Evolutionary conservation across 306 rosid genomes (phyloP).

Genomic region (Pueraria montana): DNA sequence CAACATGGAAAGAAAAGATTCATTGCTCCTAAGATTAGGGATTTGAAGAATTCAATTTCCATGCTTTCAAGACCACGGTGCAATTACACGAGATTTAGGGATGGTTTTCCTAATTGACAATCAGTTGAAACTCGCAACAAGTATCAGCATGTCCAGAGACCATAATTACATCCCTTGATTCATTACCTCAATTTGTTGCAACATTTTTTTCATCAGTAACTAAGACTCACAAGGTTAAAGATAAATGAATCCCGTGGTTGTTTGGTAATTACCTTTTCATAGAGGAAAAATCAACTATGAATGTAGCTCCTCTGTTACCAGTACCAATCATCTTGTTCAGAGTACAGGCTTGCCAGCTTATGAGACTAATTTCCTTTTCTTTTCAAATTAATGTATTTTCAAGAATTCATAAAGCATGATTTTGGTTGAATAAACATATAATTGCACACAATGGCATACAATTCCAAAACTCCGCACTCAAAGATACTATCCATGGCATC

Average conservation of each 20-base stretch:
- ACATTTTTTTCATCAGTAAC: too few relatives aligned
- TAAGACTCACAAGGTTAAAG: slow-evolving; percentile 1
- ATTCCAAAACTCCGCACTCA: not conserved
- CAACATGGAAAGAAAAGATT: slow-evolving; percentile 10
- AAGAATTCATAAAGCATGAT: not conserved
- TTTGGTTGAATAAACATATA: slow-evolving; percentile 1
- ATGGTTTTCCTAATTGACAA: not conserved
- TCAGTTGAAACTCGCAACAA: not conserved
- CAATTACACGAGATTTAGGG: not conserved
- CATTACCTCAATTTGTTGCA: too few relatives aligned
- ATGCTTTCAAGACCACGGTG: not conserved
- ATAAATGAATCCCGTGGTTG: not conserved
- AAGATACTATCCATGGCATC: not conserved
- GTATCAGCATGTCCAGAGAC: too few relatives aligned
- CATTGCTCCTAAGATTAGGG: not conserved
- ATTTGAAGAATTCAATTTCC: not conserved
- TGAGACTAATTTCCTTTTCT: not conserved
- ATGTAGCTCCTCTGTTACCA: too few relatives aligned
- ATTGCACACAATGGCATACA: not conserved
- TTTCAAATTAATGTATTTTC: not conserved
- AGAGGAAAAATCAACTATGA: too few relatives aligned
- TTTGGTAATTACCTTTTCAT: not conserved
- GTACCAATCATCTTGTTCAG: too few relatives aligned
- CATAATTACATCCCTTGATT: too few relatives aligned
- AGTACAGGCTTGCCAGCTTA: too few relatives aligned